phyloP scores from a whole-genome alignment of 805 yeast genomes.

The Wickerhamiella lipophila region DNA sequence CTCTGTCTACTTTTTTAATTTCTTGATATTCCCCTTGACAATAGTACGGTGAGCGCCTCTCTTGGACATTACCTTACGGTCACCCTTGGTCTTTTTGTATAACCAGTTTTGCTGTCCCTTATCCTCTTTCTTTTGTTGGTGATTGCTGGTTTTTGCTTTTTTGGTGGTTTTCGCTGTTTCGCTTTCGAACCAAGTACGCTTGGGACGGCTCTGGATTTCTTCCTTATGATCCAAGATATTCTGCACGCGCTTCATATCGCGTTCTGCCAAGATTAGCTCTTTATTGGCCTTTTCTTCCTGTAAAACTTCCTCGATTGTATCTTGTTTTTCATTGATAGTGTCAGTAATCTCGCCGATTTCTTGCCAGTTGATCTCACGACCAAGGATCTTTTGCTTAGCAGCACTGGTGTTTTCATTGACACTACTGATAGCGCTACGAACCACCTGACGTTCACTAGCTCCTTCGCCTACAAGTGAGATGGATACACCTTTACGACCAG shows the following conservation, averaged over 20 bases:
- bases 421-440: slow-evolving; percentile 75
- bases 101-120: slow-evolving; percentile 46
- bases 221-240: slow-evolving; percentile 66
- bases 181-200: slow-evolving; percentile 89
- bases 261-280: slow-evolving; percentile 76
- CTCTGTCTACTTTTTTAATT: slow-evolving; percentile 7
- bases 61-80: slow-evolving; percentile 33
- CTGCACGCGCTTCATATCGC: slow-evolving; percentile 76
- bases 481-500: slow-evolving; percentile 90
- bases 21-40: slow-evolving; percentile 18
- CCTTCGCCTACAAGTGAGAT: slow-evolving; percentile 90
- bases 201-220: slow-evolving; percentile 83
- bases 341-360: slow-evolving; percentile 59
- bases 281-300: slow-evolving; percentile 83
- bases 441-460: slow-evolving; percentile 74
- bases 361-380: slow-evolving; percentile 83
- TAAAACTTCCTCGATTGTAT: slow-evolving; percentile 58
- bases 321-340: slow-evolving; percentile 46
- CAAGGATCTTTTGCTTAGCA: slow-evolving; percentile 49
- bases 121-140: slow-evolving; percentile 54
- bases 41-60: slow-evolving; percentile 21
- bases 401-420: slow-evolving; percentile 34
- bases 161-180: slow-evolving; percentile 30
- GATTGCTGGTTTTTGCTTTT: slow-evolving; percentile 35
- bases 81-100: slow-evolving; percentile 70